phyloP scores from a whole-genome alignment of 352 stramenopile species.

The Phytophthora colocasiae region DNA sequence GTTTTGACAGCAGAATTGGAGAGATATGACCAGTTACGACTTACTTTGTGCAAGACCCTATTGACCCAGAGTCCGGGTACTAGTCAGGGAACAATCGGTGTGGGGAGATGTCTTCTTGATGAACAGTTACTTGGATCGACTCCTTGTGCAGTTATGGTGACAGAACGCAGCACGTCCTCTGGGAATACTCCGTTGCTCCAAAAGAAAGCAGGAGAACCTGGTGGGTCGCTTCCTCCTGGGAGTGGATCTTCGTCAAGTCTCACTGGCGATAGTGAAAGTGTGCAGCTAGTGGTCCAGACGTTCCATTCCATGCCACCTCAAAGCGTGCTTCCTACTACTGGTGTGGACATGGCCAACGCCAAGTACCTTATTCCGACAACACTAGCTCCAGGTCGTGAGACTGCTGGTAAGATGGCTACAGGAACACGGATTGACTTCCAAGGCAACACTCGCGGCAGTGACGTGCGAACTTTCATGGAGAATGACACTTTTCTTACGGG shows the following conservation, averaged over 20 bases:
- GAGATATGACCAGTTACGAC: slow-evolving; percentile 65
- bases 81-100: slow-evolving; percentile 53
- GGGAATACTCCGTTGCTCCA: too few relatives aligned
- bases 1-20: slow-evolving; percentile 64
- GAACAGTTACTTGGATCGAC: slow-evolving; percentile 57
- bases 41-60: slow-evolving; percentile 67
- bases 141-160: slow-evolving; percentile 52
- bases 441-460: slow-evolving; percentile 33
- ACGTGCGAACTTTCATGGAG: slow-evolving; percentile 58
- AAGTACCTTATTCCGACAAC: slow-evolving; percentile 83
- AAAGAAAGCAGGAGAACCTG: slow-evolving; percentile 10
- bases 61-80: slow-evolving; percentile 52
- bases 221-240: background rate
- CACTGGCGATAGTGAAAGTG: slow-evolving; percentile 39
- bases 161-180: slow-evolving; percentile 54
- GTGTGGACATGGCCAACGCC: slow-evolving; percentile 75
- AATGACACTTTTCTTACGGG: slow-evolving; percentile 70
- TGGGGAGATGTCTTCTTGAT: slow-evolving; percentile 61
- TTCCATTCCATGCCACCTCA: slow-evolving; percentile 61
- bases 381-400: slow-evolving; percentile 46
- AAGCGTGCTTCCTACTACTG: slow-evolving; percentile 60
- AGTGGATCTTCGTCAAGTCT: slow-evolving; percentile 27
- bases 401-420: slow-evolving; percentile 25
- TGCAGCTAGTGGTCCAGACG: slow-evolving; percentile 62
- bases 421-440: slow-evolving; percentile 26